Conservation (phyloP, 1,284 basidiomycete species). For the Ganoderma lucidum region DNA sequence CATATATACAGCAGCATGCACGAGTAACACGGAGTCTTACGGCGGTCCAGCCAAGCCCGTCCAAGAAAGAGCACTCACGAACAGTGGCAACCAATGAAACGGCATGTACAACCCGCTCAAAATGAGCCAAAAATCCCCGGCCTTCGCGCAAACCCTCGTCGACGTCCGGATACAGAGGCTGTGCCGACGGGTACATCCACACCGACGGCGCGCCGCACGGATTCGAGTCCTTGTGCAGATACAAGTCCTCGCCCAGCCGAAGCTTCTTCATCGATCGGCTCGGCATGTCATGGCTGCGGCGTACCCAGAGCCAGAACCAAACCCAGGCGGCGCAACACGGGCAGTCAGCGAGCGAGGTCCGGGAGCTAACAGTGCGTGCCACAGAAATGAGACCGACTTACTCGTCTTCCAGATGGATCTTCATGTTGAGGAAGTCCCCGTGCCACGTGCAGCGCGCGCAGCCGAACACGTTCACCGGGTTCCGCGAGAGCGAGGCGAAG, state of each 20-base stretch:
- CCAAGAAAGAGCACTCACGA: background rate
- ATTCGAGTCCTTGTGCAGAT: slow-evolving; percentile 8
- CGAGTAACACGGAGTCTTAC: too few species aligned
- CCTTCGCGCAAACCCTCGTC: background rate
- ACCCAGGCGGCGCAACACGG: background rate
- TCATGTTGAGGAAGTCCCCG: background rate
- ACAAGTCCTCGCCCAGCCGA: background rate
- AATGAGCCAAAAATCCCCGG: background rate
- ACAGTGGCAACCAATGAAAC: too few species aligned
- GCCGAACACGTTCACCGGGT: background rate
- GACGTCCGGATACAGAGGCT: background rate
- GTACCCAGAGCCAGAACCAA: background rate
- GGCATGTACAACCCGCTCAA: background rate
- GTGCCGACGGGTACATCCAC: background rate
- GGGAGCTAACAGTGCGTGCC: too few species aligned
- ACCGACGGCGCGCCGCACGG: background rate
- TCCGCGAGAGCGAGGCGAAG: background rate
- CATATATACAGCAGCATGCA: too few species aligned
- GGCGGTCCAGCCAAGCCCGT: too few species aligned
- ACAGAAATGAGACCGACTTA: background rate
- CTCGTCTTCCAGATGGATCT: background rate
- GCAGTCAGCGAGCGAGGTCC: background rate
- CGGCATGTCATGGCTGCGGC: background rate
- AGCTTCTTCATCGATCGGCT: background rate
- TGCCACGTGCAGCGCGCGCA: slow-evolving; percentile 1